phyloP scores from a whole-genome alignment of 805 yeast genomes.

The Kluyveromyces starmeri region DNA sequence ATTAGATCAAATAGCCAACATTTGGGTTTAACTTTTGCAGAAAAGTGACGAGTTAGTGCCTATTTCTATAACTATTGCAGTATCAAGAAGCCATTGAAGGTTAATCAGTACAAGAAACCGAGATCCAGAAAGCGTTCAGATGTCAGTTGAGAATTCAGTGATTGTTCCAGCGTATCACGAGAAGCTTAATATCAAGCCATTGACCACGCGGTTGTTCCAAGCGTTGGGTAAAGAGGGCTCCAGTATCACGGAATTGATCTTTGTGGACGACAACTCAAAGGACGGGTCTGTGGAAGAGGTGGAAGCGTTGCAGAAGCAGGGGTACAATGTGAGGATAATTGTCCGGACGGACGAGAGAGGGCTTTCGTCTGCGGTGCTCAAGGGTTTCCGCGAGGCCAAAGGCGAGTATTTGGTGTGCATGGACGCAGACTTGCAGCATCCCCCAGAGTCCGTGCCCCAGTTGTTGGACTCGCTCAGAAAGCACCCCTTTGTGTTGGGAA shows the following conservation, averaged over 20 bases:
- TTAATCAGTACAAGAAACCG: too few species aligned
- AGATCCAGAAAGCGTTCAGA: too few species aligned
- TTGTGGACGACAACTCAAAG: conserved; percentile 43
- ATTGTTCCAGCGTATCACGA: conserved; percentile 46
- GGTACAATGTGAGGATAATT: conserved; percentile 40
- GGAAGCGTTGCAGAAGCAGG: conserved; percentile 35
- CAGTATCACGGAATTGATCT: conserved; percentile 37
- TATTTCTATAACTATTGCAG: too few species aligned
- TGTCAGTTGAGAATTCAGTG: conserved; percentile 34
- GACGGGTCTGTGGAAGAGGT: conserved; percentile 48
- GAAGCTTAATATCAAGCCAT: conserved; percentile 39
- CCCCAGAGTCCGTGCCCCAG: conserved; percentile 43
- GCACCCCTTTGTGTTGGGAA: conserved; percentile 40
- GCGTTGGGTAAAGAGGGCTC: conserved; percentile 38
- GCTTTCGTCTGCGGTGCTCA: conserved; percentile 40
- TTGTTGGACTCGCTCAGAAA: conserved; percentile 33
- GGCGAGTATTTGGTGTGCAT: conserved; percentile 42
- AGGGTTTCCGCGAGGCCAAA: conserved; percentile 38
- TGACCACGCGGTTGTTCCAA: conserved; percentile 40
- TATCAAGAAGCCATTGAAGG: too few species aligned
- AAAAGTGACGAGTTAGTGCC: too few species aligned
- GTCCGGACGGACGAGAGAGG: conserved; percentile 46
- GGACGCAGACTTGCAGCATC: conserved; percentile 49
- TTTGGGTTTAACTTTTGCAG: too few species aligned
- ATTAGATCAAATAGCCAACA: too few species aligned